A percentile compares a stretch with the other conserved stretches of the same genome.
phyloP scores from a whole-genome alignment of 305 asterid species.

The Caryopteris hybrid region DNA sequence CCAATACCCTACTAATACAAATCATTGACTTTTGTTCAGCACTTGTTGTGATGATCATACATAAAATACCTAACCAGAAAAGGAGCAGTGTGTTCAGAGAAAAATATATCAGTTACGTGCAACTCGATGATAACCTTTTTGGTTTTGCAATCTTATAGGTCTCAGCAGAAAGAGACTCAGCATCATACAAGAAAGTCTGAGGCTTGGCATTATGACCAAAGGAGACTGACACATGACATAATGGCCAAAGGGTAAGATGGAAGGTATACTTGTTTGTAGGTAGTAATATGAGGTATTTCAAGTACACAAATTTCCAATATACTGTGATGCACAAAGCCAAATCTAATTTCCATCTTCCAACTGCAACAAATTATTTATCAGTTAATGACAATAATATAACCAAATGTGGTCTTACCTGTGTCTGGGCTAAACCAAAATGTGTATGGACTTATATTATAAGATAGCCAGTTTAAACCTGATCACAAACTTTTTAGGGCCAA shows the following conservation, averaged over 20 bases:
- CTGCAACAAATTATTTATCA: too few species aligned
- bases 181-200: neutral
- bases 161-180: slow-evolving; percentile 6
- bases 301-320: too few species aligned
- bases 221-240: neutral
- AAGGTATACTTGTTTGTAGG: too few species aligned
- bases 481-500: too few species aligned
- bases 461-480: too few species aligned
- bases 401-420: too few species aligned
- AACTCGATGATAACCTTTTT: slow-evolving; percentile 8
- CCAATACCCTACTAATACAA: neutral
- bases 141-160: slow-evolving; percentile 7
- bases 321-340: too few species aligned
- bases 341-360: too few species aligned
- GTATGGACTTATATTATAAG: too few species aligned
- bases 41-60: slow-evolving; percentile 7
- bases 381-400: too few species aligned
- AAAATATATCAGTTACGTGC: slow-evolving; percentile 6
- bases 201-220: neutral
- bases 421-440: too few species aligned
- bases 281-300: too few species aligned
- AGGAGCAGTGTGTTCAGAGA: slow-evolving; percentile 9
- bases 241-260: neutral
- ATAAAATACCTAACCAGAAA: slow-evolving; percentile 6
- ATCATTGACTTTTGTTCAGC: neutral